Evolutionary conservation across 805 yeast genomes (phyloP), one percentile per base, ranked within the genome.

Genomic region (Dipodascus geniculatus): DNA sequence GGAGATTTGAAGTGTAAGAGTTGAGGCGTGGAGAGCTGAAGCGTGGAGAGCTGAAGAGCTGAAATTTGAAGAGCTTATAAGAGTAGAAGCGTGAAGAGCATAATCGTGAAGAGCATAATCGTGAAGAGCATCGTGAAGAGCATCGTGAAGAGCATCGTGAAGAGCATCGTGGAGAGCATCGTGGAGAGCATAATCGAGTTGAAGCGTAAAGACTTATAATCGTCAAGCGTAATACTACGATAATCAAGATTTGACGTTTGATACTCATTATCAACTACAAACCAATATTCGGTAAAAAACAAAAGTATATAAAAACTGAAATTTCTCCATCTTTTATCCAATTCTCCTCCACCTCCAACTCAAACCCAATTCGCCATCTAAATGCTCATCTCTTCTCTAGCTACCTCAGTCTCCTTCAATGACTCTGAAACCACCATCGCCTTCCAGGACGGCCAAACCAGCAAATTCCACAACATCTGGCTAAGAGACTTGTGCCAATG

Each of bases 401-500:
- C 14, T 14, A 8, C 35, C 14, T 28, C 35, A 14, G 19, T 38
- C 20, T 11, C 44, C 6, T 38, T n/a, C 14, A 16, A 38, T 38
- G 44, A 9, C 6, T 6, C 4, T n/a, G 20, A 38, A 17, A 16
- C 14, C 11, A 11, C 44, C 20, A 38, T 38, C 20, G 44, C 6
- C 17, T 38, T 38, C 44, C 44, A 38, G 14, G 20, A 38, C 20
- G 44, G 20, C 44, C 44, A 38, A n/a, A 4, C 20, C 8, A 38
- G 20, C 19, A 9, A 38, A 17, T 38, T 38, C 56, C 80, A 79
- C 61, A 63, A 75, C 62, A 72, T 82, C 49, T 82, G 87, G 87
- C 70, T 82, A 19, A 69, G 87, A 49, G 87, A 82, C 64, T 74
- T 76, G 59, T 82, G 87, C 59, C 83, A 75, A 56, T 82, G 85